A percentile compares a stretch with the other conserved stretches of the same genome.
These are phyloP conservation scores for Lichtheimia corymbifera DNA, from an alignment of 371 early-diverging fungal species.

Conservation along the genomic window DNA sequence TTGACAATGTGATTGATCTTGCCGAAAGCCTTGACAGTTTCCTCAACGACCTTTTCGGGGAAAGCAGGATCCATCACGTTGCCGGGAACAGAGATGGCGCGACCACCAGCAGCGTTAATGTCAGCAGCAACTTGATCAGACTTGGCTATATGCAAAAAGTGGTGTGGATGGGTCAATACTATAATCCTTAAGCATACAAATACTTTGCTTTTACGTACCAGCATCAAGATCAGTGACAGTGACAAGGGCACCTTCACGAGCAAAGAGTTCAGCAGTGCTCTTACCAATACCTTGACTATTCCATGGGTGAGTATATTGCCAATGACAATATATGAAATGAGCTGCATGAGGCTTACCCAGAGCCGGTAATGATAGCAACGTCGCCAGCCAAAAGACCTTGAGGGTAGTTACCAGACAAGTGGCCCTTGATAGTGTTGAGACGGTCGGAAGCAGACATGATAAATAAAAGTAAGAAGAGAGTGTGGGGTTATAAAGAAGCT, in stretches of 20 bases:
- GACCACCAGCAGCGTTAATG: constrained; percentile 58
- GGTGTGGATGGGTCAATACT: neutral
- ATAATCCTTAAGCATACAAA: too few relatives aligned
- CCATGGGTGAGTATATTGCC: neutral
- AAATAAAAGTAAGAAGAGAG: constrained; percentile 13
- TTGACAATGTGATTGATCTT: constrained; percentile 74
- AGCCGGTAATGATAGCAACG: constrained; percentile 83
- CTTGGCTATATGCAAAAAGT: constrained; percentile 35
- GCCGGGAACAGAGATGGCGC: constrained; percentile 63
- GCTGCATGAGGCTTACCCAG: constrained; percentile 52
- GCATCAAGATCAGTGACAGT: constrained; percentile 72
- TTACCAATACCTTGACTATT: constrained; percentile 79
- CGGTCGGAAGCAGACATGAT: constrained; percentile 53
- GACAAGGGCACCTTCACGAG: constrained; percentile 77
- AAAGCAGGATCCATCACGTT: constrained; percentile 56
- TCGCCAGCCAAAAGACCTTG: constrained; percentile 71
- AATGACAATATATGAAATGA: neutral
- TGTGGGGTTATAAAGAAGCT: neutral
- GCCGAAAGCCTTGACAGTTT: constrained; percentile 62
- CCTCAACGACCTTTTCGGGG: constrained; percentile 61
- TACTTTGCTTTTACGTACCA: constrained; percentile 13
- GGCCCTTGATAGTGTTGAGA: constrained; percentile 49
- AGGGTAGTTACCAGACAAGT: constrained; percentile 53
- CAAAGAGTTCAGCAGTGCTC: constrained; percentile 73
- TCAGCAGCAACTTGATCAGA: constrained; percentile 63